Base-by-base conservation (phyloP, 106 monocot species). In the Chionographis japonica region DNA sequence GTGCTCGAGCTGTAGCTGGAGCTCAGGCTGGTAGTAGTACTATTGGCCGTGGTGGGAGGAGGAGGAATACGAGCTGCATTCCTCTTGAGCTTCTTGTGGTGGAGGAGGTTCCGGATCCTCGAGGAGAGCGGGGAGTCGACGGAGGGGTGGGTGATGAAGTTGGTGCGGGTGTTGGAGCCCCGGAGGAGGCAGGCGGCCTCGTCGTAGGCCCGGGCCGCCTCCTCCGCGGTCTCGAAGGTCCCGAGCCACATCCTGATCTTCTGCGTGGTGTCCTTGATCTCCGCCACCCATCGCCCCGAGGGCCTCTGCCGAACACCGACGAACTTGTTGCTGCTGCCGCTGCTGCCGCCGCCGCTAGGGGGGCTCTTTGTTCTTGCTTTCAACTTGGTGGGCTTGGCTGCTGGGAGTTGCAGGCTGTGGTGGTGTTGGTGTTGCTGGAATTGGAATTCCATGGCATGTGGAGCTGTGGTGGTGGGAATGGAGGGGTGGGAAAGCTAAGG, bases 211-310 rank as follows among this genome's bases (percentile, higher is more conserved):
- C 64, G 35, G 9, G 88, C 88, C 0, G 84, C 88, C 13, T 72
- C 81, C 66, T 88, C 88, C 2, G 88, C 88, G 5, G 84, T 88
- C 61, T 88, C 88, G 65, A 78, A 88, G 11, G 89, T 89, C 13
- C 89, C 89, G 37, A 89, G 79, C 89, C 89, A 89, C 85, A 85
- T 85, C 43, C 89, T 60, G 54, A 89, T 82, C 58, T 85, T 82
- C 39, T 85, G 85, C 2, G 79, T 85, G 13, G 85, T 85, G 59
- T 81, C 88, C 59, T 84, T 84, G 39, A 88, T 88, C 77, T 88
- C 88, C 2, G 88, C 88, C 35, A 88, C 89, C 89, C 89, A 89
- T 52, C 85, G 42, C 9, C 89, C 89, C 3, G 85, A 89, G 0
- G 85, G 85, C 63, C 89, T 63, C 39, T 85, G 89, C 17, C 87